Conservation (phyloP, 192 early-diverging fungal genomes). For the Oehlia diaphana region DNA sequence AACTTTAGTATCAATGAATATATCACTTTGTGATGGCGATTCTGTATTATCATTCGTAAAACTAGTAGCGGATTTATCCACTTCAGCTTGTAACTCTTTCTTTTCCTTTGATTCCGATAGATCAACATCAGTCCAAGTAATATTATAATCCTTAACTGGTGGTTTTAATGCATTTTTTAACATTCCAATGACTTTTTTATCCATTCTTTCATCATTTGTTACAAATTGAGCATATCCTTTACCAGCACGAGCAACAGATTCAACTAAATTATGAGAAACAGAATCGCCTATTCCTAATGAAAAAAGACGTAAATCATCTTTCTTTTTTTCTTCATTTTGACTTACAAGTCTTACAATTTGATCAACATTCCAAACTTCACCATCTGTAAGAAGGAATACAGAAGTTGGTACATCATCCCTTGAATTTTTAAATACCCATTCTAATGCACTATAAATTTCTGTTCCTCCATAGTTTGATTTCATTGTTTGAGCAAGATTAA, state of each 20-base stretch:
- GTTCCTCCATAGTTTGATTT: conserved; percentile 38
- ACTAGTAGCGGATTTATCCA: no score
- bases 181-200: conserved; percentile 54
- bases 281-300: conserved; percentile 44
- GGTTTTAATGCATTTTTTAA: conserved; percentile 48
- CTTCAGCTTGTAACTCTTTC: no score
- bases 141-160: conserved; percentile 46
- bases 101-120: no score
- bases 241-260: conserved; percentile 49
- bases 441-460: conserved; percentile 36
- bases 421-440: no score
- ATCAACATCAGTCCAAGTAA: conserved; percentile 21
- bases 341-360: no score
- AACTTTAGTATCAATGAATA: no score
- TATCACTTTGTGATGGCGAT: no score
- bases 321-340: no score
- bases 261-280: conserved; percentile 47
- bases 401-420: background rate
- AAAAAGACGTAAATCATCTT: no score
- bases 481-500: no score
- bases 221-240: conserved; percentile 52
- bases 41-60: no score
- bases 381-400: conserved; percentile 34
- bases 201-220: conserved; percentile 46
- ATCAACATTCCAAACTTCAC: no score